Evolutionary conservation across 1,284 basidiomycete species (phyloP), one percentile per base, ranked within the genome.

Genomic region (Exobasidium cylindrosporum): DNA sequence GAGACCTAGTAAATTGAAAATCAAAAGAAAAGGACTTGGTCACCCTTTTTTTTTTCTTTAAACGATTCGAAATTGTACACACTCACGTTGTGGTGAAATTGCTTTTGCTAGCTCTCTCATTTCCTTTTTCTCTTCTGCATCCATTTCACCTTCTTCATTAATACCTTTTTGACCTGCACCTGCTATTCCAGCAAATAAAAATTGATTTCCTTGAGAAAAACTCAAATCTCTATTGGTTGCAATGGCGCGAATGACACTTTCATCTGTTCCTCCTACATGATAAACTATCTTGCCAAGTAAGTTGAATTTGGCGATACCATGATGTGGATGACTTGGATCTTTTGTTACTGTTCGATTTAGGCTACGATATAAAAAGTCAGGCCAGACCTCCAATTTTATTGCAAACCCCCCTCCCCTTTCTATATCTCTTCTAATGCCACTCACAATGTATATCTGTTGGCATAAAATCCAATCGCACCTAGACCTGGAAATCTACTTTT

Each of bases 61-160:
- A 43, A n/a, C 35, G n/a, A n/a, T 43, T 43, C 35, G 35, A 45
- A 45, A 45, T 43, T 10, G 10, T 6, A 50, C 14, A 50, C 14
- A 43, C 56, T 57, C 23, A 57, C 56, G 30, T 17, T 47, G n/a
- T 3, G 62, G 62, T 29, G 44, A 52, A 40, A 64, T 64, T 35
- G 60, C 61, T 24, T 56, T 45, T 21, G 52, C 50, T 14, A 64
- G 45, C 17, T 55, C 54, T 49, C 31, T 64, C 62, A 64, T 73
- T 54, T 73, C 71, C 26, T 66, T 52, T 58, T 68, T 32, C 62
- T 70, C 73, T 31, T 66, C 64, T 30, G 60, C 68, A 31, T 68
- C 69, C 58, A 72, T 70, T 60, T 56, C 64, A 11, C 69, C 69
- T 21, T 58, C 31, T 44, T 56, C 60, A 31, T 62, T 47, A 13